Evolutionary conservation across 208 protist species (phyloP).

Genomic region (Trypanosoma grayi): DNA sequence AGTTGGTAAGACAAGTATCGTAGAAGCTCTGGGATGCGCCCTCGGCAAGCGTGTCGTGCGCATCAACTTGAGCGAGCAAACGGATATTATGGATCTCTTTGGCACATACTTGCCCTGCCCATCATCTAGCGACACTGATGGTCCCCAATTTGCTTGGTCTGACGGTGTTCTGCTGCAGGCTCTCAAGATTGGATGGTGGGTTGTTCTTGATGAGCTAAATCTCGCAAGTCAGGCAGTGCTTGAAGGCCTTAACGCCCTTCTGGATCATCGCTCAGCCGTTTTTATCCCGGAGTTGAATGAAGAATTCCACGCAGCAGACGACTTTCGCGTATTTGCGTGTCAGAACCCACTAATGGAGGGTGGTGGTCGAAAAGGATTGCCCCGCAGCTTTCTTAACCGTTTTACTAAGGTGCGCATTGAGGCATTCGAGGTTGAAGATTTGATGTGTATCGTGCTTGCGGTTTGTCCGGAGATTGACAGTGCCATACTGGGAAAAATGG

Average conservation of each 20-base stretch:
- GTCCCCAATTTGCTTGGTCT: conserved; percentile 95
- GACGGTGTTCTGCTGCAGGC: conserved; percentile 98
- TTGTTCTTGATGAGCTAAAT: conserved; percentile 99
- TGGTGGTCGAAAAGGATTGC: conserved; percentile 99
- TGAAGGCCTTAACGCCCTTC: conserved; percentile 99
- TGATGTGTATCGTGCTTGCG: conserved; percentile 81
- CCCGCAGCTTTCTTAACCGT: conserved; percentile 99
- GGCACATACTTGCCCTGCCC: conserved; percentile 84
- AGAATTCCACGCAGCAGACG: conserved; percentile 76
- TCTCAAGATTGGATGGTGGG: conserved; percentile 96
- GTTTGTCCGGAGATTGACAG: conserved; percentile 77
- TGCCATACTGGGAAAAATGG: conserved; percentile 87
- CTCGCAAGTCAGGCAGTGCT: conserved; percentile 99
- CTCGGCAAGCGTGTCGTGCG: conserved; percentile 93
- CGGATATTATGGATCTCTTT: conserved; percentile 99
- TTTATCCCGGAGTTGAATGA: conserved; percentile 93
- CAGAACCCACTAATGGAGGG: conserved; percentile 99
- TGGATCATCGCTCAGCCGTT: conserved; percentile 98
- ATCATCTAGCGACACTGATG: conserved; percentile 27
- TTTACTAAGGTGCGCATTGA: conserved; percentile 98
- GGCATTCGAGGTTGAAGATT: conserved; percentile 80
- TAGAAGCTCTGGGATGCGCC: conserved; percentile 94
- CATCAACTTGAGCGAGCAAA: conserved; percentile 99
- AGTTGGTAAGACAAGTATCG: conserved; percentile 99
- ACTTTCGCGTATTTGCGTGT: conserved; percentile 99